Evolutionary conservation across 2,329 filamentous ascomycete genomes (phyloP), one percentile per base, ranked within the genome.

Genomic region (Aaosphaeria arxii): DNA sequence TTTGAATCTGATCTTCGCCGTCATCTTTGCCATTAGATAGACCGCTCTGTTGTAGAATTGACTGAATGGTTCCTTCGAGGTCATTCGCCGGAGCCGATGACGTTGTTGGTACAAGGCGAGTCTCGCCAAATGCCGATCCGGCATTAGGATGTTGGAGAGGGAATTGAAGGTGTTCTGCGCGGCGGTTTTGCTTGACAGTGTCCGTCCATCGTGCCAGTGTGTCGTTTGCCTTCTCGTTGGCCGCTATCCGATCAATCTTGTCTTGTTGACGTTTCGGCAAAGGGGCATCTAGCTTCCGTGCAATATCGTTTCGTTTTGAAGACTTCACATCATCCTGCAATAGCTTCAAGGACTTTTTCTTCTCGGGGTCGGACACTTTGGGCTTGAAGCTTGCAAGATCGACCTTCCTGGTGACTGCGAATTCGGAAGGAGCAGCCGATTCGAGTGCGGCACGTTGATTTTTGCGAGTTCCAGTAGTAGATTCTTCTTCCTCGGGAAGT

Each of bases 171-270:
- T 96, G 90, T 54, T 97, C 94, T 1, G 92, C 91, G 58, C 90
- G 82, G 50, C 94, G 87, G 70, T 96, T 96, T 31, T 89, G 84
- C 73, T 96, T 95, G 62, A 99, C 91, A 0, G 94, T 97, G 51
- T 96, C 92, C 31, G 87, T 87, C 94, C 94, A 99, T 59, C 90
- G 84, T 54, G 89, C 85, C 29, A 99, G 77, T 0, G 91, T 92
- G 70, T 96, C 87, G 62, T 95, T 96, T 44, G 90, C 91, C 76
- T 96, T 91, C 33, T 91, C 84, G 59, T 91, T 95, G 3, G 94
- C 94, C 28, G 85, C 90, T 45, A 78, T 77, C 44, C 94, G 88
- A 62, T 95, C 87, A 11, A 96, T 73, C 43, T 85, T 84, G 64
- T 91, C 91, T 69, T 97, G 92, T 59, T 95, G 88, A 51, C 91